Percentiles rank a stretch among this genome's conserved stretches.
phyloP scores from a whole-genome alignment of 1,284 basidiomycete species.

The Coriolopsis trogii region DNA sequence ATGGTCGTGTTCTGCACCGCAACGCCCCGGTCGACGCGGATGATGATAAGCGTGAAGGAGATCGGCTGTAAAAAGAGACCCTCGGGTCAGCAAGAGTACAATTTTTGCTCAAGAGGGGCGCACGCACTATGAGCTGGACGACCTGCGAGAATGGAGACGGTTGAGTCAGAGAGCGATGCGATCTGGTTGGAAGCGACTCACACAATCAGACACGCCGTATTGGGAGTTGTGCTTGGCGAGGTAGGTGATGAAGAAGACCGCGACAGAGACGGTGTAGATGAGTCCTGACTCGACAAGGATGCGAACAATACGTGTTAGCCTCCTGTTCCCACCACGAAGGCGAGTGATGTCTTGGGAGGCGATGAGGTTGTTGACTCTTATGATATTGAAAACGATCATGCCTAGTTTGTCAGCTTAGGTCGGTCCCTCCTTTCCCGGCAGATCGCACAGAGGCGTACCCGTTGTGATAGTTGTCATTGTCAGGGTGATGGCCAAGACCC shows the following conservation, averaged over 20 bases:
- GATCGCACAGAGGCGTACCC: conserved; percentile 38
- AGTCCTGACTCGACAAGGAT: conserved; percentile 8
- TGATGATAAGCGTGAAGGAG: conserved; percentile 6
- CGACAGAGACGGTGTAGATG: conserved; percentile 6
- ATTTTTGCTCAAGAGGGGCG: too few species aligned
- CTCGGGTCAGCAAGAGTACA: neutral
- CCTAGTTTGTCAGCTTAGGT: conserved; percentile 25
- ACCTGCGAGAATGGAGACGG: neutral
- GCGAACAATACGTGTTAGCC: neutral
- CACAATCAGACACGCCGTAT: neutral
- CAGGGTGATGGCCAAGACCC: conserved; percentile 40
- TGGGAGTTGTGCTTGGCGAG: neutral
- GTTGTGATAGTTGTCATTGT: conserved; percentile 34
- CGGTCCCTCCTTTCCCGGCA: conserved; percentile 2
- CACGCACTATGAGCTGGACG: neutral
- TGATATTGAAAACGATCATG: conserved; percentile 41
- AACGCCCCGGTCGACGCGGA: neutral
- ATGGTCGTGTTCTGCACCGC: neutral
- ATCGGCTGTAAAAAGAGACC: neutral
- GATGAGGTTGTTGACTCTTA: conserved; percentile 22
- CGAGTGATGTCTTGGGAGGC: conserved; percentile 1
- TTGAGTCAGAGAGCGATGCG: neutral
- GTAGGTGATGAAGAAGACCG: neutral
- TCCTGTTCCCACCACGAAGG: neutral
- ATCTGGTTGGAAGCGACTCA: neutral